phyloP scores from a whole-genome alignment of 352 stramenopile genomes.

The Phytophthora europaea region DNA sequence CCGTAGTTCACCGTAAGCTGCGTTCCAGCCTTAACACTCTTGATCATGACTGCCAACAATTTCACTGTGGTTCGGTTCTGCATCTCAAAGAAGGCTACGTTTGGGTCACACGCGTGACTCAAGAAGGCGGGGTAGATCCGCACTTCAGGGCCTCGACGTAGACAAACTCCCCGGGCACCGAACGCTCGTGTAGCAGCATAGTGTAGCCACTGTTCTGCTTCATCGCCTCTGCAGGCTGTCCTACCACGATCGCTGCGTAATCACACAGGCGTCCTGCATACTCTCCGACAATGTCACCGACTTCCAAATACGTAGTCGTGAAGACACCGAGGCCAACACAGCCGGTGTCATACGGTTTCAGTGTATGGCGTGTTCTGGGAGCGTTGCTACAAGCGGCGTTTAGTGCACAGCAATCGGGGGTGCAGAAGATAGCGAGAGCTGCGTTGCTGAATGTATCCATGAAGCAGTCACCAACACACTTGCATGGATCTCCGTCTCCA shows the following conservation, averaged over 20 bases:
- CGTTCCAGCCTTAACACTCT: background rate
- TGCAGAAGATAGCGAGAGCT: background rate
- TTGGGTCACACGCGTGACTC: background rate
- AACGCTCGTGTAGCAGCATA: background rate
- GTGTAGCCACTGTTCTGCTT: slow-evolving; percentile 9
- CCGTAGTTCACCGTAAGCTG: background rate
- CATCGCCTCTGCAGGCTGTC: background rate
- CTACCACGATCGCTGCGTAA: background rate
- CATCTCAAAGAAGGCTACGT: background rate
- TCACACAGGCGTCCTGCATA: background rate
- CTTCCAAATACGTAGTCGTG: slow-evolving; percentile 11
- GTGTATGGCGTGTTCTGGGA: background rate
- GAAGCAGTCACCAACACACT: slow-evolving; percentile 4
- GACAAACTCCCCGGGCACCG: background rate
- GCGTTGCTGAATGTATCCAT: slow-evolving; percentile 7
- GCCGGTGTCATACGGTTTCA: background rate
- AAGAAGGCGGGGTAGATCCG: slow-evolving; percentile 1
- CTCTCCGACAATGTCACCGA: slow-evolving; percentile 7
- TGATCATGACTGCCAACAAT: background rate
- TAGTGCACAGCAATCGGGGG: background rate
- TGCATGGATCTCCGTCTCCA: slow-evolving; percentile 1
- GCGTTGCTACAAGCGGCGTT: slow-evolving; percentile 2
- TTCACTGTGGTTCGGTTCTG: background rate
- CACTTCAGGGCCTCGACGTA: slow-evolving; percentile 7
- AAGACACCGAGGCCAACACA: slow-evolving; percentile 4